Evolutionary conservation across 2,329 filamentous ascomycete species (phyloP).

Genomic region (Xylaria arbuscula): DNA sequence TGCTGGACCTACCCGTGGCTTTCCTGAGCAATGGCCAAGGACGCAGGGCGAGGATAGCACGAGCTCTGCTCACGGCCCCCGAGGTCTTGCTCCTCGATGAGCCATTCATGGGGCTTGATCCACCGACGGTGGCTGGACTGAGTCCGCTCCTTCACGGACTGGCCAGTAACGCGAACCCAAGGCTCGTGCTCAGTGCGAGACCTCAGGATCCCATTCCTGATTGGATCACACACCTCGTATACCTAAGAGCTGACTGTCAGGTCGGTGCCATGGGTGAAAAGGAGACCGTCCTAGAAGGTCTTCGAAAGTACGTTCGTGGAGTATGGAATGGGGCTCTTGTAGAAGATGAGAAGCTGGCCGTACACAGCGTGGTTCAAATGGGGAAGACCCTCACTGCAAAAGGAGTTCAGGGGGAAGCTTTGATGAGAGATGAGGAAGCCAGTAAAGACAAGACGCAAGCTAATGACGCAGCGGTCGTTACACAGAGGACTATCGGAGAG

Average conservation of each 20-base stretch:
- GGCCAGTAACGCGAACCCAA: constrained; percentile 73
- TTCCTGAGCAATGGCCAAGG: constrained; percentile 96
- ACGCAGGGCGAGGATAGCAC: constrained; percentile 85
- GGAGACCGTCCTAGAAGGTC: constrained; percentile 66
- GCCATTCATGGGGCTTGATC: constrained; percentile 96
- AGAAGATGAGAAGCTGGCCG: constrained; percentile 62
- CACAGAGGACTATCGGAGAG: constrained; percentile 62
- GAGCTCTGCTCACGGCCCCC: constrained; percentile 80
- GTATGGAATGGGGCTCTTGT: constrained; percentile 57
- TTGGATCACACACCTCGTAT: constrained; percentile 89
- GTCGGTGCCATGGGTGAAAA: constrained; percentile 75
- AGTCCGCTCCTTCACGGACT: constrained; percentile 77
- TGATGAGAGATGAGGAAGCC: constrained; percentile 48
- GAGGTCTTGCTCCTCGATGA: constrained; percentile 90
- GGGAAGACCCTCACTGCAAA: constrained; percentile 58
- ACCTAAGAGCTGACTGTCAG: constrained; percentile 74
- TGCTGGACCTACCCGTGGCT: constrained; percentile 84
- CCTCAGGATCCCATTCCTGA: constrained; percentile 88
- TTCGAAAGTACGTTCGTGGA: constrained; percentile 61
- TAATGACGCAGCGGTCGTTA: constrained; percentile 25
- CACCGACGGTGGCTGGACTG: constrained; percentile 77
- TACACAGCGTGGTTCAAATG: constrained; percentile 62
- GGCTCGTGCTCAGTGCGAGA: constrained; percentile 80
- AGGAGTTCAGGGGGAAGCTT: constrained; percentile 53
- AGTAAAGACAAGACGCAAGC: constrained; percentile 40